Evolutionary conservation across 805 yeast species (phyloP).

Genomic region (Wickerhamomyces mucosus): DNA sequence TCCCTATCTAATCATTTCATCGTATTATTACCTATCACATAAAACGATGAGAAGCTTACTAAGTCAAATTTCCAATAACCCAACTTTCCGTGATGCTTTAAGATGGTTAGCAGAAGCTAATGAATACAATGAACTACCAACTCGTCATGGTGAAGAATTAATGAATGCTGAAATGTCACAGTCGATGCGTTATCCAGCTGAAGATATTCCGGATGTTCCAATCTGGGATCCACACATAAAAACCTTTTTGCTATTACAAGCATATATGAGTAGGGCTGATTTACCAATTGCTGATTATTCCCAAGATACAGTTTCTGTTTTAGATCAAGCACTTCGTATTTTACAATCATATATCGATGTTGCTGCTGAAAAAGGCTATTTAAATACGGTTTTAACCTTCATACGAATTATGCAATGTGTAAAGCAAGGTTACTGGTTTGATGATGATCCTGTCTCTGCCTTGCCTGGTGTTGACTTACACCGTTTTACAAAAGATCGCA

Average conservation of each 20-base stretch:
- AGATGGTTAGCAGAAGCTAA: conserved; percentile 86
- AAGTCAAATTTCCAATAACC: conserved; percentile 34
- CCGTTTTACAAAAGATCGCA: conserved; percentile 8
- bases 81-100: conserved; percentile 58
- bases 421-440: conserved; percentile 84
- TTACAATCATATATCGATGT: conserved; percentile 89
- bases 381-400: conserved; percentile 49
- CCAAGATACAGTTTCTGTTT: conserved; percentile 86
- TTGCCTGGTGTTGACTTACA: conserved; percentile 17
- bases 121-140: conserved; percentile 83
- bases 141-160: conserved; percentile 48
- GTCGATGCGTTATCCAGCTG: conserved; percentile 49
- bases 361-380: conserved; percentile 73
- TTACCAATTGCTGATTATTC: conserved; percentile 91
- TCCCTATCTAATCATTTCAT: conserved; percentile 74
- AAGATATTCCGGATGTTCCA: conserved; percentile 68
- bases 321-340: conserved; percentile 91
- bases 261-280: conserved; percentile 76
- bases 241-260: conserved; percentile 79
- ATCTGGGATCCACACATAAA: conserved; percentile 75
- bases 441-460: conserved; percentile 52
- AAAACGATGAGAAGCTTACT: conserved; percentile 70
- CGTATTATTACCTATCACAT: conserved; percentile 90
- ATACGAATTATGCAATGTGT: conserved; percentile 73
- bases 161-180: conserved; percentile 78